Evolutionary conservation across 768 basidiomycete species (phyloP), one percentile per base, ranked within the genome.

Genomic region (Mycena maculata): DNA sequence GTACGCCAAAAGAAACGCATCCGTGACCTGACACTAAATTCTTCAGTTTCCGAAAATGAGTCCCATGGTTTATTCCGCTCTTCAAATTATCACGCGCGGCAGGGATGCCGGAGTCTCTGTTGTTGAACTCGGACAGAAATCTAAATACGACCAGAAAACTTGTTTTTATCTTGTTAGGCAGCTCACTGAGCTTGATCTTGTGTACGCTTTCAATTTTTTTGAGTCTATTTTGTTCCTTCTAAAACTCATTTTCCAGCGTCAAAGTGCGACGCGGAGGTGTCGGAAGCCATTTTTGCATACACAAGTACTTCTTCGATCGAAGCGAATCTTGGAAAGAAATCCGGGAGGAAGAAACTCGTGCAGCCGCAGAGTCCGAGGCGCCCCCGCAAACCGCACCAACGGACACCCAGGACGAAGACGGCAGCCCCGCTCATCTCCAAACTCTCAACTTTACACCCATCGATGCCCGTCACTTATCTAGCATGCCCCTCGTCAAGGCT

Each of bases 101-200:
- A 82, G 94, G 65, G 91, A 92, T 63, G 80, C 85, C 22, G 95
- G 95, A 13, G 85, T 93, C 18, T 91, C 92, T 9, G 90, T 92
- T 49, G 87, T 95, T 15, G 87, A 92, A 33, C 83, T 97, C 16
- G 92, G 92, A 27, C 88, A 88, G 71, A 84, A 87, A 73, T 90
- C 94, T 12, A 88, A 87, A 53, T 95, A 96, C 73, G 94, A 95
- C 74, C 93, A 93, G 75, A 96, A 95, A 78, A 92, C 92, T 2
- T 93, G 93, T 69, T 94, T 93, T 76, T 96, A 96, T 78, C 87
- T 95, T 63, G 87, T 94, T 63, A 87, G 89, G 70, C 89, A 93
- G 70, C 81, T 96, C 20, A 83, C 90, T 3, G 88, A 90, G 56
- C 81, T 96, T 58, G 88, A 87, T 72, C 82, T 93, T 42, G 86